Percentiles rank a stretch among this genome's conserved stretches.
Evolutionary conservation across 2,329 filamentous ascomycete species (phyloP).

Genomic region (Fusarium sp.): DNA sequence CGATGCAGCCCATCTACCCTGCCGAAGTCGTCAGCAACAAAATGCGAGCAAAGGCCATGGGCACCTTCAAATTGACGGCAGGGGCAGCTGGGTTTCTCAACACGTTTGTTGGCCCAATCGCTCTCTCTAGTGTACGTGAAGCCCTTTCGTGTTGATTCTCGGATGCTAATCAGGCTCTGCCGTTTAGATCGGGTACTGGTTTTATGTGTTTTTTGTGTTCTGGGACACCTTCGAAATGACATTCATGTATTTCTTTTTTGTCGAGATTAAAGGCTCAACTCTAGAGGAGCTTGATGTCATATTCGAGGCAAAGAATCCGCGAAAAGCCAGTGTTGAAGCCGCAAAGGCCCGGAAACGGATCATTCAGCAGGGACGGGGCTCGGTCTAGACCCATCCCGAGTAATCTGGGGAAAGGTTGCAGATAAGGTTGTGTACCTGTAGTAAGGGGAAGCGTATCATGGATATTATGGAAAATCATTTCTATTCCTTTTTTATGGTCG

Average conservation of each 20-base stretch:
- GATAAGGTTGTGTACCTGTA: background rate
- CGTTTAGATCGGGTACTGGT: slow-evolving; percentile 21
- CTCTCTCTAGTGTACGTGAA: slow-evolving; percentile 22
- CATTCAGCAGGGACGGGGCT: background rate
- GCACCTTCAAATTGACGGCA: slow-evolving; percentile 18
- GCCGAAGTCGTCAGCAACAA: slow-evolving; percentile 36
- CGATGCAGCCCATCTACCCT: slow-evolving; percentile 50
- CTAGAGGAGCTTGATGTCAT: slow-evolving; percentile 17
- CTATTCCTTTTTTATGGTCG: background rate
- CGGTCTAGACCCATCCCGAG: background rate
- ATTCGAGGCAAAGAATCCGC: slow-evolving; percentile 17
- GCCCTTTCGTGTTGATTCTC: background rate
- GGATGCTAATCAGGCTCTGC: background rate
- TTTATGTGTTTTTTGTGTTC: slow-evolving; percentile 19
- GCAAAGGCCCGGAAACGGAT: slow-evolving; percentile 13
- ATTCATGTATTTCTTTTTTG: slow-evolving; percentile 20
- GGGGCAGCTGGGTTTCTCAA: slow-evolving; percentile 29
- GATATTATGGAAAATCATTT: background rate
- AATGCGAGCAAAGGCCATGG: slow-evolving; percentile 33
- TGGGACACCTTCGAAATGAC: slow-evolving; percentile 20
- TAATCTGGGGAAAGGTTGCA: background rate
- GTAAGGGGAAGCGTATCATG: background rate
- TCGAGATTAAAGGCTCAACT: slow-evolving; percentile 18
- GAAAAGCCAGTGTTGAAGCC: slow-evolving; percentile 17
- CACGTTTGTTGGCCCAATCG: slow-evolving; percentile 30